Conservation (phyloP, 225 moss, liverwort and hornwort genomes). For the Asterella californica region DNA sequence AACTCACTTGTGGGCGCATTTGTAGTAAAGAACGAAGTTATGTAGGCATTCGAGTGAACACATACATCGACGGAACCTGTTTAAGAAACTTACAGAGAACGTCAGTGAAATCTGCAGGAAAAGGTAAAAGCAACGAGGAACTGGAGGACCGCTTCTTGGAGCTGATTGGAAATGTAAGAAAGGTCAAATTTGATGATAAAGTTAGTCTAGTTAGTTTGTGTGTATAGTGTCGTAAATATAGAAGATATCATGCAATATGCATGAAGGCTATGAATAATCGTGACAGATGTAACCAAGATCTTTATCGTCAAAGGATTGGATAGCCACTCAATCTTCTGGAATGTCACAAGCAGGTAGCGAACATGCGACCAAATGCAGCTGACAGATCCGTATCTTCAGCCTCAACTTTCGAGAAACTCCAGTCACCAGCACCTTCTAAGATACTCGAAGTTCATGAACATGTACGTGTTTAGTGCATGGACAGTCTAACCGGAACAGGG, state of each 20-base stretch:
- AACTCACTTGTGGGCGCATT: not conserved
- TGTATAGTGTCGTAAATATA: not conserved
- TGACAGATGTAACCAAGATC: not conserved
- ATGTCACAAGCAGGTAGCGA: conserved; percentile 22
- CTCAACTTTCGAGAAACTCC: conserved; percentile 17
- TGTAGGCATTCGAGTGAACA: not conserved
- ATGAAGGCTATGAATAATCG: not conserved
- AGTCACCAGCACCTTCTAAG: conserved; percentile 17
- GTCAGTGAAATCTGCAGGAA: not conserved
- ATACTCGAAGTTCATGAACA: conserved; percentile 23
- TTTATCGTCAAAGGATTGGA: not conserved
- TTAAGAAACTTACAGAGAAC: not conserved
- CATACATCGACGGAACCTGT: not conserved
- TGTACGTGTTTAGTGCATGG: conserved; percentile 9
- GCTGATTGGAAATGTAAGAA: conserved; percentile 31
- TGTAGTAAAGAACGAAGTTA: not conserved
- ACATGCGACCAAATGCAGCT: conserved; percentile 14
- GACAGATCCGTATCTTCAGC: conserved; percentile 8
- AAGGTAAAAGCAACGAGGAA: conserved; percentile 35
- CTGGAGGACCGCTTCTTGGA: conserved; percentile 26
- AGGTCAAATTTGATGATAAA: not conserved
- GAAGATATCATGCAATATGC: not conserved
- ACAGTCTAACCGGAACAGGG: not conserved
- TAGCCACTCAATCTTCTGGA: not conserved
- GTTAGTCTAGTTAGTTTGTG: too few relatives aligned